Base-by-base conservation (phyloP, 1,139 yeast species). In the Pichia terricola region DNA sequence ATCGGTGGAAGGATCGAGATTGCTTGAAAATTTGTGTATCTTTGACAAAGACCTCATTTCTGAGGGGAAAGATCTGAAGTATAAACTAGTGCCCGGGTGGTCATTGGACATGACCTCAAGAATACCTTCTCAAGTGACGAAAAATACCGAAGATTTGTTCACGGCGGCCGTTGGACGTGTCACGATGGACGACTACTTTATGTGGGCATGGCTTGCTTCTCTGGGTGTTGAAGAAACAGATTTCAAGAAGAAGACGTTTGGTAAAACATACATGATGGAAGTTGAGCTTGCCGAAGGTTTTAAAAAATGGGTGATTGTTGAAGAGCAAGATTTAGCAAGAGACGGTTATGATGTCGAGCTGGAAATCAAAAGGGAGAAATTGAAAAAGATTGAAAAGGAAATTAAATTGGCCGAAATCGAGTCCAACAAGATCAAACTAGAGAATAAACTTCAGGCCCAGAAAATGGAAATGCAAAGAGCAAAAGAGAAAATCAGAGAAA, bases 151-250 rank as follows among this genome's bases (percentile, higher is more conserved):
- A 9, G 63, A 61, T 44, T 58, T 51, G 36, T 60, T 54, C 41
- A 74, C 79, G 31, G 79, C 86, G 2, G 63, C 70, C 3, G 73
- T 82, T 16, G 66, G 75, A 22, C 75, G 84, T 49, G 81, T 84
- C 1, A 73, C 86, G 2, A 76, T 87, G 32, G 94, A 85, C 61
- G 96, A 87, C 58, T 87, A 83, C 58, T 86, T 81, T 56, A 84
- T 86, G 30, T 87, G 95, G 95, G 77, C 95, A 0, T 87, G 96
- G 96, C 67, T 86, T 54, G 79, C 88, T 3, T 75, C 88, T 2
- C 62, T 86, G 28, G 86, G 86, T 0, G 73, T 79, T 38, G 96
- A 87, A 56, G 86, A 85, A 58, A 78, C 88, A 0, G 68, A 72
- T 35, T 64, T 67, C 31, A 76, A 80, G 53, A 83, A 83, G 60